Percentiles rank a stretch among this genome's conserved stretches.
These are phyloP conservation scores for Blastobotrys peoriensis DNA, from an alignment of 805 yeast genomes.

Conservation along the genomic window DNA sequence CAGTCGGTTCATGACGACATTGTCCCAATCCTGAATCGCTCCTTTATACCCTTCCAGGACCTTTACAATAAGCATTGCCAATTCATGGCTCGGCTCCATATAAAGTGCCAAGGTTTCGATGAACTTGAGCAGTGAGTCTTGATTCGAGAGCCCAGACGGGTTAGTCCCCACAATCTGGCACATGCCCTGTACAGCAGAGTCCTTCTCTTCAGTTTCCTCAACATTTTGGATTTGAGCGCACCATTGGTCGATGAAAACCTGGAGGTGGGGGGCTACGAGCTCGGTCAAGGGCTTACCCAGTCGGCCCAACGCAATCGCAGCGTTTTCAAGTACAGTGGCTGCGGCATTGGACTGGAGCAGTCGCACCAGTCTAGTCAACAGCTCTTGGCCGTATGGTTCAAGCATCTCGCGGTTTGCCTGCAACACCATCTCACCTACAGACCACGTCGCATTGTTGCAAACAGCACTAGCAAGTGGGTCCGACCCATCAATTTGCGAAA, in stretches of 20 bases:
- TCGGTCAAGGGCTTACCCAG: conserved; percentile 63
- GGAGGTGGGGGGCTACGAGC: conserved; percentile 51
- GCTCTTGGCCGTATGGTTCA: conserved; percentile 46
- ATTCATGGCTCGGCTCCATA: conserved; percentile 19
- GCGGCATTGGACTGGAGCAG: conserved; percentile 42
- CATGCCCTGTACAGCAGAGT: conserved; percentile 80
- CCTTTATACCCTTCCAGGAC: conserved; percentile 27
- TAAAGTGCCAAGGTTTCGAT: conserved; percentile 48
- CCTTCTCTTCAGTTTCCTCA: conserved; percentile 82
- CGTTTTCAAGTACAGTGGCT: conserved; percentile 61
- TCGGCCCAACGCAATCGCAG: conserved; percentile 85
- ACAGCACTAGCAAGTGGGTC: conserved; percentile 61
- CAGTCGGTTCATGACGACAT: conserved; percentile 18
- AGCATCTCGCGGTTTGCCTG: conserved; percentile 39
- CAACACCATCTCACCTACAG: conserved; percentile 79
- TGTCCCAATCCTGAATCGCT: conserved; percentile 23
- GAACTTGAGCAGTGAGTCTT: conserved; percentile 45
- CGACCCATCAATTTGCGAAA: conserved; percentile 52
- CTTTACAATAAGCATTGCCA: conserved; percentile 18
- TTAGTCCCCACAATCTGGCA: conserved; percentile 57
- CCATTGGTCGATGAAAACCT: conserved; percentile 62
- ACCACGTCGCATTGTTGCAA: conserved; percentile 89
- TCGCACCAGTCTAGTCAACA: conserved; percentile 52
- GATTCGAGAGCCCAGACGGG: conserved; percentile 56
- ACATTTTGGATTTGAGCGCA: conserved; percentile 58